Conservation (phyloP, 768 basidiomycete genomes). For the Gelatoporia subvermispora region DNA sequence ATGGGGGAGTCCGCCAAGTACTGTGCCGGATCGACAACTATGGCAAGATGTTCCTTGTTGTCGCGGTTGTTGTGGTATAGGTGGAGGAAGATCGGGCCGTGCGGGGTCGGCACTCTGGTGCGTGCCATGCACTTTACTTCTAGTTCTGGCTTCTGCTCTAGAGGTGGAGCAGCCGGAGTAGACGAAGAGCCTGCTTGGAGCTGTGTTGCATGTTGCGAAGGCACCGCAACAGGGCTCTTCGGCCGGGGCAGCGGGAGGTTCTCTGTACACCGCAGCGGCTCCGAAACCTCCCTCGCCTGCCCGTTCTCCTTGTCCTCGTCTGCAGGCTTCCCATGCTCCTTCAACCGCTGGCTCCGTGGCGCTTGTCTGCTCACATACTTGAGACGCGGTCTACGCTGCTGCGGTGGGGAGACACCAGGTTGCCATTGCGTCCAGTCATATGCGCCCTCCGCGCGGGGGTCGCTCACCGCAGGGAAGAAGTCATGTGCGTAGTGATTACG, state of each 20-base stretch:
- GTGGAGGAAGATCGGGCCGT: conserved; percentile 90
- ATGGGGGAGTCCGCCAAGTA: conserved; percentile 42
- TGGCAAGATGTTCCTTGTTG: conserved; percentile 90
- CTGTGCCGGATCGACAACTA: conserved; percentile 91
- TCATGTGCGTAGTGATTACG: conserved; percentile 85
- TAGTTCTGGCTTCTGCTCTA: conserved; percentile 29
- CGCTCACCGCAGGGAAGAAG: conserved; percentile 57
- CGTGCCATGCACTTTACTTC: conserved; percentile 92
- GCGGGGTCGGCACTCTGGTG: conserved; percentile 94
- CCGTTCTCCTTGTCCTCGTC: conserved; percentile 50
- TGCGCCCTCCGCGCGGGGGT: conserved; percentile 46
- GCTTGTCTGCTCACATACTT: conserved; percentile 73
- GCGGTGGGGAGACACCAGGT: conserved; percentile 34
- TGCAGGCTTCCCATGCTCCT: conserved; percentile 18
- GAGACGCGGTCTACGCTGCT: conserved; percentile 38
- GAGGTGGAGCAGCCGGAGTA: conserved; percentile 15
- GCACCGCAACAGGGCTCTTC: conserved; percentile 32
- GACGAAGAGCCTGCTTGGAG: conserved; percentile 1
- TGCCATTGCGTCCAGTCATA: conserved; percentile 58
- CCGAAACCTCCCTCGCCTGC: conserved; percentile 29
- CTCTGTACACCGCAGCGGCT: conserved; percentile 34
- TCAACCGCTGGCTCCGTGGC: conserved; percentile 59
- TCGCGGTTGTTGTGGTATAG: conserved; percentile 93
- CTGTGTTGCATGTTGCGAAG: background rate
- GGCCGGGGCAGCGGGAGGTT: conserved; percentile 28